Evolutionary conservation across 352 stramenopile species (phyloP), one percentile per base, ranked within the genome.

Genomic region (Bremia lactucae): DNA sequence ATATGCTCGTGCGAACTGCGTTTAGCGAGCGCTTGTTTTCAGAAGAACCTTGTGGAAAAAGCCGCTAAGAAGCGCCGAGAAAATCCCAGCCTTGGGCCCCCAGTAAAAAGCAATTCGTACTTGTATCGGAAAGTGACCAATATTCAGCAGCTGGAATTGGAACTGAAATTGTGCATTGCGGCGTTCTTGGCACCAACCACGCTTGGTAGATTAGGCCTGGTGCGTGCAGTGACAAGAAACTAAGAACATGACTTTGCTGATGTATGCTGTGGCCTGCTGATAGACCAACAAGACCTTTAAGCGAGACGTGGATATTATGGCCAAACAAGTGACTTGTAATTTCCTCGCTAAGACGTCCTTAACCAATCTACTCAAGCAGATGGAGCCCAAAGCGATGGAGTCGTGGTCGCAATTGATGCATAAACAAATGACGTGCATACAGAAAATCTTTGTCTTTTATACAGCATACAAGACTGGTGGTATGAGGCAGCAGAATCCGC

Each of bases 361-460:
- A 10, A 46, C 58, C 3, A 59, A 67, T 19, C 13, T 87, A 14
- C 52, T 87, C 21, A 77, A 72, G 22, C 51, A 63, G 10, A 42
- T 55, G n/a, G 83, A 78, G 46, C 50, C 35, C 0, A 46, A 57
- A 14, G 26, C 18, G 22, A 54, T 42, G 21, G 60, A 86, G 43
- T 65, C 61, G 13, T 90, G 78, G 78, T 64, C 71, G 18, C 64
- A 55, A 16, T 85, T 78, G 42, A 64, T 85, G 46, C 66, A 90
- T 56, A 44, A 71, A 16, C 78, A 90, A 19, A 81, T 78, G 62
- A 80, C 65, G 33, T 77, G 66, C 41, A 73, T 90, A 47, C 52
- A 85, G 52, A 84, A 84, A 38, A 15, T 90, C 8, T 81, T 90
- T 20, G 78, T 90, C 19, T 82, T 86, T 42, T 90, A 90, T 49